Conservation (phyloP, 164 flowering plant species). For the Stephania yunnanensis region DNA sequence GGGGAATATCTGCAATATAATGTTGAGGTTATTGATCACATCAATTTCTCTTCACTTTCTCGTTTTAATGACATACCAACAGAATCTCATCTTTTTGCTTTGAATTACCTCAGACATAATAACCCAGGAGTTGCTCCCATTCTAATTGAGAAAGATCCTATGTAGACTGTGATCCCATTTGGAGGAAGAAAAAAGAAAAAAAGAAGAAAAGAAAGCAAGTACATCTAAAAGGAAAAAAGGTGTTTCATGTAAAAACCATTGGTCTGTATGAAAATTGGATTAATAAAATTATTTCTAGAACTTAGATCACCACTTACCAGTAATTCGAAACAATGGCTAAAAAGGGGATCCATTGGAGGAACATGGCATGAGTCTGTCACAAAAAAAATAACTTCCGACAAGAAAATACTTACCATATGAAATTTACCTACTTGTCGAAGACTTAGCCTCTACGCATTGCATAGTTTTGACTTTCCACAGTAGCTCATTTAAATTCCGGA, state of each 20-base stretch:
- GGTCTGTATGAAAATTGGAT: too few relatives aligned
- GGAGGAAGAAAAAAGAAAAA: neutral
- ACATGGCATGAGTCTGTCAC: constrained; percentile 44
- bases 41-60: neutral
- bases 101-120: constrained; percentile 80
- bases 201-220: neutral
- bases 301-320: constrained; percentile 68
- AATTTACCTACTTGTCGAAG: too few relatives aligned
- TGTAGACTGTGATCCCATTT: constrained; percentile 40
- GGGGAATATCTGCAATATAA: constrained; percentile 19
- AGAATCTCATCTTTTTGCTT: neutral
- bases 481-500: too few relatives aligned
- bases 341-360: constrained; percentile 33
- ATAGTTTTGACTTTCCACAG: too few relatives aligned
- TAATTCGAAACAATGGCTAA: constrained; percentile 65
- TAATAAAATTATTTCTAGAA: neutral
- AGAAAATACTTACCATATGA: too few relatives aligned
- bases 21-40: neutral
- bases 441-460: too few relatives aligned
- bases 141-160: constrained; percentile 68
- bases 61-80: neutral
- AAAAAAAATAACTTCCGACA: neutral
- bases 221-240: too few relatives aligned
- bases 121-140: constrained; percentile 92
- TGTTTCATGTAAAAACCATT: neutral